Evolutionary conservation across 306 rosid genomes (phyloP).

Genomic region (Astragalus glycyphyllos): DNA sequence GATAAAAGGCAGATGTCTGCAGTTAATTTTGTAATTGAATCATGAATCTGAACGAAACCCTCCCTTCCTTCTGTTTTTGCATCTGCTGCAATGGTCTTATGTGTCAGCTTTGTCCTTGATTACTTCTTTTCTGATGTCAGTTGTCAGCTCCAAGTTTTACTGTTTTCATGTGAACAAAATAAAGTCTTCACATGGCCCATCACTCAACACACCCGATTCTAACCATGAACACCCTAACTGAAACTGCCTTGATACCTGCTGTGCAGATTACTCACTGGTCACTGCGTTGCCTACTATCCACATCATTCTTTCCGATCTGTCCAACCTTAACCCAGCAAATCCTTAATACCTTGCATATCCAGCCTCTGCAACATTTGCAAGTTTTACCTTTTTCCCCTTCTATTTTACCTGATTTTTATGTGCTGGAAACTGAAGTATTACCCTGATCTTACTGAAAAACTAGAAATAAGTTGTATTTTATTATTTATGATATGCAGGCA

Average conservation of each 20-base stretch:
- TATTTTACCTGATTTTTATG: neutral
- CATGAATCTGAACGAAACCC: neutral
- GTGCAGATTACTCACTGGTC: neutral
- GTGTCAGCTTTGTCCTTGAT: neutral
- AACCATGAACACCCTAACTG: neutral
- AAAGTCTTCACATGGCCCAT: neutral
- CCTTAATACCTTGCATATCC: neutral
- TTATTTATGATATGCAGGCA: neutral
- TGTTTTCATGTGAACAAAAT: neutral
- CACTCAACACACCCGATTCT: neutral
- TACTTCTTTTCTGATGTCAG: too few species aligned
- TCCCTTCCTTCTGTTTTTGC: neutral
- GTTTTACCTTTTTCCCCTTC: neutral
- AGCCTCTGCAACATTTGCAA: neutral
- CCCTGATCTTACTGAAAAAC: constrained; percentile 1
- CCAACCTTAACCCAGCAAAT: neutral
- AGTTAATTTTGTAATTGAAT: constrained; percentile 1
- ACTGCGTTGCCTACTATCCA: neutral
- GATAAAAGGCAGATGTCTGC: neutral
- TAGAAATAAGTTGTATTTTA: constrained; percentile 2
- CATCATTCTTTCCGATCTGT: neutral
- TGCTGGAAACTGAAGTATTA: neutral
- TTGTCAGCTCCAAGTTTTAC: neutral
- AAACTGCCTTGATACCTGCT: neutral
- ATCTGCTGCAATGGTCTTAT: neutral